These are phyloP conservation scores for Metarhizium humberi DNA, from an alignment of 2,329 filamentous ascomycete genomes.

Conservation along the genomic window DNA sequence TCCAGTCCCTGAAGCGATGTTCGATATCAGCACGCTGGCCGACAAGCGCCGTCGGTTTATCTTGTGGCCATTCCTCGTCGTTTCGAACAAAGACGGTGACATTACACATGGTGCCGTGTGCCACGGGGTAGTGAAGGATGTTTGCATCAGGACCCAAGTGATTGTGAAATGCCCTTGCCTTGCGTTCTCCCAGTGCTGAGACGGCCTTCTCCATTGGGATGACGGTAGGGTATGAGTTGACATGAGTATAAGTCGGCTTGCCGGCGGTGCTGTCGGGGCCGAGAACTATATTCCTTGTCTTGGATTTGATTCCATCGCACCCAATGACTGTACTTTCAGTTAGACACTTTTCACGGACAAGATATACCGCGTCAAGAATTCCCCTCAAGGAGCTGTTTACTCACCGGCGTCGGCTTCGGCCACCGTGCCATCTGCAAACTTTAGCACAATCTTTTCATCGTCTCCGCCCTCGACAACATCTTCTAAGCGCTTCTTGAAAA, in stretches of 20 bases:
- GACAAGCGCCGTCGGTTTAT: neutral
- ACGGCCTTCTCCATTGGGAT: constrained; percentile 4
- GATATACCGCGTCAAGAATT: neutral
- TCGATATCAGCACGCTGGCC: neutral
- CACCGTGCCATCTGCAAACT: neutral
- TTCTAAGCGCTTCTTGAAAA: neutral
- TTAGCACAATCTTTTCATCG: neutral
- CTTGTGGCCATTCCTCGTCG: constrained; percentile 2
- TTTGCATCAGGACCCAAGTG: constrained; percentile 2
- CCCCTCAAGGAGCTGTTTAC: neutral
- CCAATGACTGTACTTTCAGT: constrained; percentile 2
- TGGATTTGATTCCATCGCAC: constrained; percentile 8
- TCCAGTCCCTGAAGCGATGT: neutral
- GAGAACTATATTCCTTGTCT: constrained; percentile 1
- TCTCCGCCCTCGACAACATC: neutral
- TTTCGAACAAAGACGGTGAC: constrained; percentile 3
- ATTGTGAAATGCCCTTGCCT: neutral
- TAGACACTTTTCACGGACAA: neutral
- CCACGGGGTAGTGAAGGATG: constrained; percentile 2
- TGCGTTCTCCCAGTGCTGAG: neutral
- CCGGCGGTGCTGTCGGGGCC: neutral
- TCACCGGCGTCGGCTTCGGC: neutral
- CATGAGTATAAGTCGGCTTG: constrained; percentile 3
- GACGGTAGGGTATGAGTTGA: neutral
- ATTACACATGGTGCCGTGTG: neutral